Percentiles rank a stretch among this genome's conserved stretches.
phyloP scores from a whole-genome alignment of 441 rosid genomes.

The Jatropha podagrica region DNA sequence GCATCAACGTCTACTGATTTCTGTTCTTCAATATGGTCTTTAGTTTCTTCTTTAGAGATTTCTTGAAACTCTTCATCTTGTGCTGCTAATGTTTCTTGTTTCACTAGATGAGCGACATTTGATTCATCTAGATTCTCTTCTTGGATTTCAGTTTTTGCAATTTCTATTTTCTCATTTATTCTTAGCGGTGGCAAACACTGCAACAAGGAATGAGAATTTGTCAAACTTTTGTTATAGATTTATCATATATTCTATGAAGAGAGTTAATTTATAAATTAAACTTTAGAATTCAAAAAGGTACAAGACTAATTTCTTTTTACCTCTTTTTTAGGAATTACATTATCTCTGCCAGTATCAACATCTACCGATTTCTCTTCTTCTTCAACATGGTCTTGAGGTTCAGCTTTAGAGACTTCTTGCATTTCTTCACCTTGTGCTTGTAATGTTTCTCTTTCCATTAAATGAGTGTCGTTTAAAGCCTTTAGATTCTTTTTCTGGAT shows the following conservation, averaged over 20 bases:
- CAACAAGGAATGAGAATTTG: background rate
- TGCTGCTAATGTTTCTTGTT: slow-evolving; percentile 21
- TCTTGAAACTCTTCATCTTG: slow-evolving; percentile 14
- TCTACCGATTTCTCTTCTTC: slow-evolving; percentile 20
- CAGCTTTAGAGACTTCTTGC: slow-evolving; percentile 17
- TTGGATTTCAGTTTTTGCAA: slow-evolving; percentile 21
- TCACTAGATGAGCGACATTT: slow-evolving; percentile 12
- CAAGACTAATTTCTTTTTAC: slow-evolving; percentile 26
- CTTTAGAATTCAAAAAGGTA: slow-evolving; percentile 21
- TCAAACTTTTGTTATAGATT: too few species aligned
- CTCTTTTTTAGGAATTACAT: slow-evolving; percentile 13
- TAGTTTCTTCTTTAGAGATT: slow-evolving; percentile 24
- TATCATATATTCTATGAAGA: background rate
- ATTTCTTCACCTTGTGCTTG: slow-evolving; percentile 15
- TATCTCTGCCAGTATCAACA: too few species aligned
- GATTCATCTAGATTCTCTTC: slow-evolving; percentile 21
- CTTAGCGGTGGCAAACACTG: slow-evolving; percentile 8
- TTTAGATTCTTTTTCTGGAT: background rate
- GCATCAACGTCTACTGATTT: background rate
- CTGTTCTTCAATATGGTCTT: slow-evolving; percentile 26
- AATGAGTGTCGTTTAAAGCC: slow-evolving; percentile 18
- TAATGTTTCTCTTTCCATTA: slow-evolving; percentile 23
- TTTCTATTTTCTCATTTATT: slow-evolving; percentile 18
- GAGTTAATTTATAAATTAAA: background rate
- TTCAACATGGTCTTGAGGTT: slow-evolving; percentile 19